Evolutionary conservation across 2,329 filamentous ascomycete species (phyloP).

Genomic region (Apiospora saccharicola): DNA sequence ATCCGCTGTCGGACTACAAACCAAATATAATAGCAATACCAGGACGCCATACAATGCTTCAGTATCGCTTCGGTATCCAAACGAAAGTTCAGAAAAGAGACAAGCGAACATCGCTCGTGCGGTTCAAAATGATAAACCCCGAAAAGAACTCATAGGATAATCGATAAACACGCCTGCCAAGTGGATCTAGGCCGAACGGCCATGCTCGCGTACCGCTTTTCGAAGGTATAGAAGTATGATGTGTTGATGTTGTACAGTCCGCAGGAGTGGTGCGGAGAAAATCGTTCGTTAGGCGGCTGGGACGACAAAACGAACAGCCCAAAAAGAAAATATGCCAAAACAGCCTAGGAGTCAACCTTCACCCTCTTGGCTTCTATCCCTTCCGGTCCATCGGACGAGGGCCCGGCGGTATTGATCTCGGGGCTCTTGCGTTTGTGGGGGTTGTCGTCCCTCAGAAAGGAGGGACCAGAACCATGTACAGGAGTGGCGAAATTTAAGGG

Average conservation of each 20-base stretch:
- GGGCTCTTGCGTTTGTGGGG: slow-evolving; percentile 65
- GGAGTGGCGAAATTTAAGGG: slow-evolving; percentile 94
- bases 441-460: slow-evolving; percentile 67
- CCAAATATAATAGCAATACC: slow-evolving; percentile 15
- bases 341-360: slow-evolving; percentile 55
- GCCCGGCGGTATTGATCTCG: slow-evolving; percentile 52
- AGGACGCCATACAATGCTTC: slow-evolving; percentile 21
- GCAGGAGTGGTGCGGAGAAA: slow-evolving; percentile 2
- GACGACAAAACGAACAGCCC: not conserved
- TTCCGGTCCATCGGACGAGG: slow-evolving; percentile 51
- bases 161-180: slow-evolving; percentile 7
- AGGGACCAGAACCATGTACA: slow-evolving; percentile 66
- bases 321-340: not conserved
- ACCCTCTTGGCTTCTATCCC: slow-evolving; percentile 60
- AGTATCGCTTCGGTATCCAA: slow-evolving; percentile 21
- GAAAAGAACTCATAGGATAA: slow-evolving; percentile 5
- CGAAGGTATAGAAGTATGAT: slow-evolving; percentile 15
- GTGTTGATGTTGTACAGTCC: slow-evolving; percentile 15
- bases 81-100: slow-evolving; percentile 18
- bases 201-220: slow-evolving; percentile 15
- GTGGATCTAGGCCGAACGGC: slow-evolving; percentile 13
- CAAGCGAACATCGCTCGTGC: slow-evolving; percentile 20
- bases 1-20: slow-evolving; percentile 8
- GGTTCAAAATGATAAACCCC: slow-evolving; percentile 6
- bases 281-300: not conserved